Conservation (phyloP, 2,329 filamentous ascomycete species). For the Aschersonia sp. region DNA sequence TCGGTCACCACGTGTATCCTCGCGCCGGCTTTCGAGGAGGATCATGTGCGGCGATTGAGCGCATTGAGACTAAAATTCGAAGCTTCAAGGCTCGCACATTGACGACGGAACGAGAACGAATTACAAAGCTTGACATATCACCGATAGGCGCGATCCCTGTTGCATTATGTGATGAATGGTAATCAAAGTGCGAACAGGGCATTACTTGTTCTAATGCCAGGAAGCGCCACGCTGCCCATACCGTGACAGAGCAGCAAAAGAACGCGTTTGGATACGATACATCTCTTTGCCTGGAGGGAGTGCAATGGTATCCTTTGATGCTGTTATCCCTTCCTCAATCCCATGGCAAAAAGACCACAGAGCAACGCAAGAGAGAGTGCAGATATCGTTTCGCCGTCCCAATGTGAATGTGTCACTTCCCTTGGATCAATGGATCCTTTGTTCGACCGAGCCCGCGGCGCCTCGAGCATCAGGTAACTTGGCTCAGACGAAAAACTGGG, state of each 20-base stretch:
- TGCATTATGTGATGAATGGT: too few relatives aligned
- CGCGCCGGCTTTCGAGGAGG: too few relatives aligned
- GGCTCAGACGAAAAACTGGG: constrained; percentile 16
- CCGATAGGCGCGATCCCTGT: too few relatives aligned
- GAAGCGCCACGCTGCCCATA: too few relatives aligned
- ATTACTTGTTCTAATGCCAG: too few relatives aligned
- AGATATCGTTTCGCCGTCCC: neutral
- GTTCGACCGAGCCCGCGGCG: constrained; percentile 1
- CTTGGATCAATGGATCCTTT: neutral
- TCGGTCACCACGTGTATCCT: too few relatives aligned
- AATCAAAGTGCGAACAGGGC: too few relatives aligned
- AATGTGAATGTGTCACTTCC: neutral
- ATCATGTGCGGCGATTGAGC: too few relatives aligned
- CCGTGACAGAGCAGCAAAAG: neutral
- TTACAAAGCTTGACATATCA: too few relatives aligned
- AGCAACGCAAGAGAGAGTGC: constrained; percentile 41
- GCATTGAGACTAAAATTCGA: too few relatives aligned
- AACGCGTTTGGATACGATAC: constrained; percentile 52
- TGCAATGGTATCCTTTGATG: neutral
- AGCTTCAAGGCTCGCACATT: too few relatives aligned
- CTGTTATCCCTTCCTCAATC: constrained; percentile 1
- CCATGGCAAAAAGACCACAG: constrained; percentile 45
- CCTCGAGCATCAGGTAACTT: constrained; percentile 3
- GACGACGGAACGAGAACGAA: too few relatives aligned
- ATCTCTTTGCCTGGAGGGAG: constrained; percentile 31